phyloP scores from a whole-genome alignment of 2,329 filamentous ascomycete species.

The Xylaria sp. region DNA sequence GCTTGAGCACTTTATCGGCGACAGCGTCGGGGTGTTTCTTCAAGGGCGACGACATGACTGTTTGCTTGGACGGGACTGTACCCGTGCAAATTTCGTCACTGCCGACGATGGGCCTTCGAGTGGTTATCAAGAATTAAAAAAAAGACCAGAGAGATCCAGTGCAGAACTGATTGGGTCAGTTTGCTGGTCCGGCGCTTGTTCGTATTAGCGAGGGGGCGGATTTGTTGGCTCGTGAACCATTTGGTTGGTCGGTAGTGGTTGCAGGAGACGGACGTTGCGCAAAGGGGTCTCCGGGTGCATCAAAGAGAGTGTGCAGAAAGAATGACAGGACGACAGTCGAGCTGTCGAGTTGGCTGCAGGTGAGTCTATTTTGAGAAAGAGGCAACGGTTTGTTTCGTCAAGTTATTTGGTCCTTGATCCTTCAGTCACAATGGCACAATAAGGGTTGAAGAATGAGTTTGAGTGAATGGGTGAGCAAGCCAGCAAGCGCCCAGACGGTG shows the following conservation, averaged over 20 bases:
- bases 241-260: constrained; percentile 31
- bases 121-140: constrained; percentile 41
- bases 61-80: constrained; percentile 44
- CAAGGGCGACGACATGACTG: constrained; percentile 68
- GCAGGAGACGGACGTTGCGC: constrained; percentile 24
- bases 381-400: constrained; percentile 34
- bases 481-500: constrained; percentile 19
- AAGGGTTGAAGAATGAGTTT: constrained; percentile 21
- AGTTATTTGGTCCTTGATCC: constrained; percentile 35
- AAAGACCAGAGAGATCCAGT: constrained; percentile 32
- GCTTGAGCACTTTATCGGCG: constrained; percentile 74
- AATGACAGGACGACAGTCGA: constrained; percentile 23
- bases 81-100: neutral
- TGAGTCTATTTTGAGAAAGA: constrained; percentile 34
- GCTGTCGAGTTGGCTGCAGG: constrained; percentile 28
- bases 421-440: constrained; percentile 37
- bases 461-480: neutral
- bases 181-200: constrained; percentile 47
- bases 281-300: constrained; percentile 24
- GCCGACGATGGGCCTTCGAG: constrained; percentile 36
- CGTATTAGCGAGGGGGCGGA: constrained; percentile 43
- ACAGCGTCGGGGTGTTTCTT: constrained; percentile 72
- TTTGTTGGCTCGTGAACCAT: constrained; percentile 40
- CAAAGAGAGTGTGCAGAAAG: constrained; percentile 28
- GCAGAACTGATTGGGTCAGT: constrained; percentile 47